These are phyloP conservation scores for Sungouiozyma intestinalis DNA, from an alignment of 805 yeast genomes.

Conservation along the genomic window DNA sequence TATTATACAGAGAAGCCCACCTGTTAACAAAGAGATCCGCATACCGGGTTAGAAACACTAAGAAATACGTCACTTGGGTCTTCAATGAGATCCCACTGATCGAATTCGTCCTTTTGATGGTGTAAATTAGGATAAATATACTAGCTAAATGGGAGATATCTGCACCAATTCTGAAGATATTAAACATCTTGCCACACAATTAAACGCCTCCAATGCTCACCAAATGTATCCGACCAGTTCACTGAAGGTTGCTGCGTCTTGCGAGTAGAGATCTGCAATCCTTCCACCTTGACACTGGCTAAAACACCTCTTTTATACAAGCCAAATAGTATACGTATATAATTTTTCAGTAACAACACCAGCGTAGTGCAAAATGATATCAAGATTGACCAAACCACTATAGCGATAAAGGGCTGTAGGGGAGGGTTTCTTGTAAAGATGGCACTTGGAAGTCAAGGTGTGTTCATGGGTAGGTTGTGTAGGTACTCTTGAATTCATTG, in stretches of 20 bases:
- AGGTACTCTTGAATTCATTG: neutral
- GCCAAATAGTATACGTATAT: neutral
- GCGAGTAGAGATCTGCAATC: too few relatives aligned
- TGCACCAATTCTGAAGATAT: constrained; percentile 26
- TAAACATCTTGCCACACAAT: constrained; percentile 5
- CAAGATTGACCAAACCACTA: too few relatives aligned
- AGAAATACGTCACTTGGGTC: constrained; percentile 69
- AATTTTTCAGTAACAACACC: neutral
- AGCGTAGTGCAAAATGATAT: neutral
- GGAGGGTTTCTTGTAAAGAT: constrained; percentile 24
- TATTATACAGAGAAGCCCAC: constrained; percentile 61
- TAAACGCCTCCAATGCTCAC: too few relatives aligned
- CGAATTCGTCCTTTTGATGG: constrained; percentile 54
- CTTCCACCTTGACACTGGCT: too few relatives aligned
- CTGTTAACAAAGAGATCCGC: constrained; percentile 41
- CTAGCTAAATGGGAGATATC: constrained; percentile 79
- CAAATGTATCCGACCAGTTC: too few relatives aligned
- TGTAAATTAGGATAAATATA: constrained; percentile 61
- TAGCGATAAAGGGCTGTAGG: too few relatives aligned
- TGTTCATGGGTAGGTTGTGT: neutral
- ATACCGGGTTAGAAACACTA: constrained; percentile 68
- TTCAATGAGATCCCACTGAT: constrained; percentile 80
- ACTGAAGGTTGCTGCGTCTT: too few relatives aligned
- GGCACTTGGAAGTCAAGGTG: neutral
- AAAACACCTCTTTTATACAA: too few relatives aligned